These are phyloP conservation scores for Ceratobasidium sp. DNA, from an alignment of 1,284 basidiomycete species.

Conservation along the genomic window DNA sequence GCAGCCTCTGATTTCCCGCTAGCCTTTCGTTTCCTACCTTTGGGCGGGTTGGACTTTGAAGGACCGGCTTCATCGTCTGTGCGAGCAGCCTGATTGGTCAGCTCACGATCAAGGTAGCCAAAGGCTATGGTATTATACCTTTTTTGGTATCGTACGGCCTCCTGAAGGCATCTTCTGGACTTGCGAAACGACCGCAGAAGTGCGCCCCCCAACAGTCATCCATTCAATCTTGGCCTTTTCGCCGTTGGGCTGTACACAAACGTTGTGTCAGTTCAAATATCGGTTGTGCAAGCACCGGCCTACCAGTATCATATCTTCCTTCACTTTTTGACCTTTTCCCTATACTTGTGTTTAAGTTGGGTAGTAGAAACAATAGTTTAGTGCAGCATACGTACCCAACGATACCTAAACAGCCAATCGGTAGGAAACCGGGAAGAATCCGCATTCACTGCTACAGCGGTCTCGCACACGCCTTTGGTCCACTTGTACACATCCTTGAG, in stretches of 20 bases:
- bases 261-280: constrained; percentile 34
- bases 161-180: constrained; percentile 56
- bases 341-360: constrained; percentile 47
- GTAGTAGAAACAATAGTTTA: background rate
- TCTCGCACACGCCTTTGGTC: constrained; percentile 64
- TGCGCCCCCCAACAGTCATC: constrained; percentile 81
- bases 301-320: constrained; percentile 57
- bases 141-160: constrained; percentile 2
- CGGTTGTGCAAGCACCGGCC: constrained; percentile 45
- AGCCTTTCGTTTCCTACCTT: constrained; percentile 24
- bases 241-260: constrained; percentile 66
- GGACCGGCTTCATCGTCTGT: background rate
- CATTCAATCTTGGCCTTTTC: constrained; percentile 75
- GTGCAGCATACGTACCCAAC: constrained; percentile 61
- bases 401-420: constrained; percentile 73
- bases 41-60: constrained; percentile 25
- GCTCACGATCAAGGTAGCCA: background rate
- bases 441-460: constrained; percentile 75
- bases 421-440: constrained; percentile 74
- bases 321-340: constrained; percentile 74
- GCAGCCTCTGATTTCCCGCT: background rate
- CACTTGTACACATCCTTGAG: constrained; percentile 63
- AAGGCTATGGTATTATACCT: background rate
- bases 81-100: background rate
- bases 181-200: constrained; percentile 75